Evolutionary conservation across 257 asterid genomes (phyloP).

Genomic region (Ligustrum vulgare): DNA sequence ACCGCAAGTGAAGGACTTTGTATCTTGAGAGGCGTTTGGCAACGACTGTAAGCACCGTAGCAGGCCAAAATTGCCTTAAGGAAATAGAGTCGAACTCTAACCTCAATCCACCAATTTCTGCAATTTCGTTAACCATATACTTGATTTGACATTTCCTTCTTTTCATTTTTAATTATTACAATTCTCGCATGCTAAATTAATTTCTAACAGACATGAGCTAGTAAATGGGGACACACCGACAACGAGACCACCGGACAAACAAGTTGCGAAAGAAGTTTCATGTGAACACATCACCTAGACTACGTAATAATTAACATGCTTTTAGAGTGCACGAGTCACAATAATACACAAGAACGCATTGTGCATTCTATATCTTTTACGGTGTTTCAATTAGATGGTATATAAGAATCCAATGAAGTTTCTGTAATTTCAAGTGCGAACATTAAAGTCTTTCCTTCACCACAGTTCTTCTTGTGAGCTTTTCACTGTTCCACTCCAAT

Average conservation of each 20-base stretch:
- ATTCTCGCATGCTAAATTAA: too few relatives aligned
- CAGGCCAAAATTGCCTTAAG: too few relatives aligned
- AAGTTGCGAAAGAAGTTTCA: not conserved
- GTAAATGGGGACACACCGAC: too few relatives aligned
- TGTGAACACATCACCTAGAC: not conserved
- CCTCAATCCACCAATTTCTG: too few relatives aligned
- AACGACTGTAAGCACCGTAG: too few relatives aligned
- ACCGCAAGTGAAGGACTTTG: too few relatives aligned
- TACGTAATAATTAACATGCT: not conserved
- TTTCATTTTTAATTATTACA: too few relatives aligned
- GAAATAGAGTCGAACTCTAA: too few relatives aligned
- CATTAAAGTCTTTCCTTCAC: conserved; percentile 75
- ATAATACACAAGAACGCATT: not conserved
- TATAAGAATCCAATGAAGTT: not conserved
- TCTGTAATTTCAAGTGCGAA: not conserved
- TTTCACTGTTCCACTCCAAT: conserved; percentile 62
- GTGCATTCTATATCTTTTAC: not conserved
- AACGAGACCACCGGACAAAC: not conserved
- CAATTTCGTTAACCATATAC: too few relatives aligned
- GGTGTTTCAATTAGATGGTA: not conserved
- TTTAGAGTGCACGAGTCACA: not conserved
- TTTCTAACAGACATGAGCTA: too few relatives aligned
- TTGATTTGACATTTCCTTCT: too few relatives aligned
- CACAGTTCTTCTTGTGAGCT: conserved; percentile 50
- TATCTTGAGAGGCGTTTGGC: too few relatives aligned